phyloP scores from a whole-genome alignment of 2,329 filamentous ascomycete genomes.

The Monosporascus sp. region DNA sequence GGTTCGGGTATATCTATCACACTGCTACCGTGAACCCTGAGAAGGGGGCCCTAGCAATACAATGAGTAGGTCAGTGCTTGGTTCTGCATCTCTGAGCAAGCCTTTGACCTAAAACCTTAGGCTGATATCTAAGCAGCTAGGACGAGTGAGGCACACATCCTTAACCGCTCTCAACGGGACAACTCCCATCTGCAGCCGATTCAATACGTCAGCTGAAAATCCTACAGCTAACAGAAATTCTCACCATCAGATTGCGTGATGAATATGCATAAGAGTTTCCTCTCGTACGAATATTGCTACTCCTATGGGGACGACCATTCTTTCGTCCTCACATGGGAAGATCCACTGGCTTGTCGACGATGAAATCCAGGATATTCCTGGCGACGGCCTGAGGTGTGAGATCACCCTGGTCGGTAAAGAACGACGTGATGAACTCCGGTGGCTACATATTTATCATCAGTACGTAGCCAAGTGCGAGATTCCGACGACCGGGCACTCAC shows the following conservation, averaged over 20 bases:
- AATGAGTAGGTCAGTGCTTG: too few species aligned
- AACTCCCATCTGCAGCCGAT: not conserved
- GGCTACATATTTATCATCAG: slow-evolving; percentile 11
- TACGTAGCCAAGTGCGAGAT: not conserved
- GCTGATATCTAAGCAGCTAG: too few species aligned
- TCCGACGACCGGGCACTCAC: slow-evolving; percentile 9
- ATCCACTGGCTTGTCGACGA: not conserved
- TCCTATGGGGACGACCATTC: too few species aligned
- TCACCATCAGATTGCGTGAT: not conserved
- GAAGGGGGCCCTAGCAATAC: too few species aligned
- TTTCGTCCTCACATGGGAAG: not conserved
- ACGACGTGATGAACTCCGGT: slow-evolving; percentile 23
- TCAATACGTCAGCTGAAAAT: not conserved
- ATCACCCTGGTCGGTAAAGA: slow-evolving; percentile 26
- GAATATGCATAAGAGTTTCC: not conserved
- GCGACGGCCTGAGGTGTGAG: slow-evolving; percentile 24
- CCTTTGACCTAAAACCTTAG: too few species aligned
- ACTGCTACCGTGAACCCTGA: too few species aligned
- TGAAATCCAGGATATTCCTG: slow-evolving; percentile 26
- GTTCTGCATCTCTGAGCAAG: too few species aligned
- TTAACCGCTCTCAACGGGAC: not conserved
- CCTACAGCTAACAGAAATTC: not conserved
- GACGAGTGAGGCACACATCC: not conserved
- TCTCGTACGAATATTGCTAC: too few species aligned
- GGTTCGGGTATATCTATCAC: too few species aligned